Evolutionary conservation across 1,284 basidiomycete species (phyloP), one percentile per base, ranked within the genome.

Genomic region (Leccinum insolens): DNA sequence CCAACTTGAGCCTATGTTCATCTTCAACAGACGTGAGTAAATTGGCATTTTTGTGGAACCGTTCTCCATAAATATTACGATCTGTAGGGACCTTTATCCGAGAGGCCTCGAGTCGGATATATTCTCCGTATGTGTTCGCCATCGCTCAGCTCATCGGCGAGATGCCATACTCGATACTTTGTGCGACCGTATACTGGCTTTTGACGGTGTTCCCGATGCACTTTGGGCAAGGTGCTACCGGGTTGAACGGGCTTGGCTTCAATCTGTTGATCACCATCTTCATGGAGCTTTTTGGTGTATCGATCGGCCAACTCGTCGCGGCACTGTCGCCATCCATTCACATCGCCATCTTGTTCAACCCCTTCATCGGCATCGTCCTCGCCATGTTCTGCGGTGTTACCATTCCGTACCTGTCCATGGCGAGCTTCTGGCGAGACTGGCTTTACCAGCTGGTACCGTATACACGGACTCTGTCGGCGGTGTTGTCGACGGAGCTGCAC

Each of bases 1-100:
- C 2, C 92, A 94, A 79, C 90, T 96, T 67, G 91, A 95, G 79
- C 94, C 95, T 0, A 80, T 94, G 81, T 97, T 95, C 84, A 93
- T 97, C 75, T 84, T 90, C 80, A 92, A 92, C 69, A 84, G 95
- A 78, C 83, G 88, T 83, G 73, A 67, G 83, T 79, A 25, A 57
- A 52, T 17, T 58, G 61, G 55, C 20, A 49, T 34, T 37, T 61
- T 34, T 34, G 6, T 22, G 37, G 12, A 20, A 25, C 14, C 4
- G 3, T 2, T 17, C 4, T 6, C 55, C 5, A 60, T 69, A 17
- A 68, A 20, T 4, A 20, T 4, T 6, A 3, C 57, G 28, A 41
- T 60, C 22, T 7, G 62, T 41, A 81, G 79, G 80, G 65, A 88
- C 86, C 46, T 91, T 91, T 78, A 86, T 92, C 70, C 86, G 93